Conservation (phyloP, 257 asterid genomes). For the Misopates orontium region DNA sequence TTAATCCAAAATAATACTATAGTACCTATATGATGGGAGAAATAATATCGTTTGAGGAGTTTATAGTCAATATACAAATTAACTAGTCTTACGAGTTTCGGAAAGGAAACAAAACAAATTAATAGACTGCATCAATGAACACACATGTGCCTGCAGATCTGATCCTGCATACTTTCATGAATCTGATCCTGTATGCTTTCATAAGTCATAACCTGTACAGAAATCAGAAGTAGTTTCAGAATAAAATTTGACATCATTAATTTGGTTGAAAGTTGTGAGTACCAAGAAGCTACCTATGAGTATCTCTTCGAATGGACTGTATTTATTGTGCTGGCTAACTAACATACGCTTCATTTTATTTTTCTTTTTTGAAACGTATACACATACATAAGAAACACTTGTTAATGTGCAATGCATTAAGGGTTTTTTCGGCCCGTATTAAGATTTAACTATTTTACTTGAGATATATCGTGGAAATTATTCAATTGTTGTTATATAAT, state of each 20-base stretch:
- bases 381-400: no score
- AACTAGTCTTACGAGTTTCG: background rate
- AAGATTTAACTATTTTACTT: no score
- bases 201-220: background rate
- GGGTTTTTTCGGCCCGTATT: no score
- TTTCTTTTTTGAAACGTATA: no score
- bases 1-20: no score
- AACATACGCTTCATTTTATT: no score
- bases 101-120: conserved; percentile 4
- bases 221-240: background rate
- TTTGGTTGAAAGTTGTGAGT: conserved; percentile 1
- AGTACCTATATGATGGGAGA: no score
- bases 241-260: conserved; percentile 4
- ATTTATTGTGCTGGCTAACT: conserved; percentile 18
- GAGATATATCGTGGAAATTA: no score
- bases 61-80: no score
- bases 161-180: background rate
- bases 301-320: conserved; percentile 25
- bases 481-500: no score
- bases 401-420: no score
- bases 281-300: conserved; percentile 1
- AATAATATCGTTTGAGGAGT: no score
- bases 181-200: background rate
- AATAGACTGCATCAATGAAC: background rate
- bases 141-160: conserved; percentile 20